Evolutionary conservation across 331 rosid genomes (phyloP), one percentile per base, ranked within the genome.

Genomic region (Telfairia occidentalis): DNA sequence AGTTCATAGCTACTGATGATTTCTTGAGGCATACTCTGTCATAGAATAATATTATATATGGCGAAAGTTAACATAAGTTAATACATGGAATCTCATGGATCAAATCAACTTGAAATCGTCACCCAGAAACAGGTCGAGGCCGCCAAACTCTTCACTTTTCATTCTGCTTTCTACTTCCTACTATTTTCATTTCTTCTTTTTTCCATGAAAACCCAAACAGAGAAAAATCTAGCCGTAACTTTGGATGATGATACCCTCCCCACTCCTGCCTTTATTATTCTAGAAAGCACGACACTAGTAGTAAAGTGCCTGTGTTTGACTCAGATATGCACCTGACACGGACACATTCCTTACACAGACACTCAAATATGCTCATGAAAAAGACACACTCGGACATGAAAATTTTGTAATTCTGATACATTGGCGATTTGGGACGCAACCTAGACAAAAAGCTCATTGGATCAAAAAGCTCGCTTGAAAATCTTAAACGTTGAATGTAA

Each of bases 21-120:
- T 86, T 95, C 96, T 87, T 91, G 98, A 58, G 98, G 98, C 74
- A 95, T 82, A 83, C 97, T 91, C 98, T 95, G 89, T 59, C 48
- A 75, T 32, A 71, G 54, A 75, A 28, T 66, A 58, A 45, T n/a
- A n/a, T 45, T 19, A 67, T 63, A 66, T 61, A 75, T n/a, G n/a
- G n/a, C n/a, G n/a, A n/a, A n/a, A n/a, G n/a, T n/a, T n/a, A n/a
- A n/a, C n/a, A n/a, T n/a, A n/a, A n/a, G n/a, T n/a, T n/a, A n/a
- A n/a, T n/a, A n/a, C n/a, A n/a, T 9, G 49, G 30, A 37, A 64
- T 37, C 49, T 9, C 71, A 37, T 64, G 30, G 18, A 34, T 61
- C 70, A 32, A 54, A 54, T 24, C 61, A 21, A 54, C 60, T 43
- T 43, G 49, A 43, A 43, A 43, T 43, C 3, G 15, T 16, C 49